Percentiles rank a stretch among this genome's conserved stretches.
Conservation (phyloP, 2,329 filamentous ascomycete genomes). For the Dissoconium aciculare region DNA sequence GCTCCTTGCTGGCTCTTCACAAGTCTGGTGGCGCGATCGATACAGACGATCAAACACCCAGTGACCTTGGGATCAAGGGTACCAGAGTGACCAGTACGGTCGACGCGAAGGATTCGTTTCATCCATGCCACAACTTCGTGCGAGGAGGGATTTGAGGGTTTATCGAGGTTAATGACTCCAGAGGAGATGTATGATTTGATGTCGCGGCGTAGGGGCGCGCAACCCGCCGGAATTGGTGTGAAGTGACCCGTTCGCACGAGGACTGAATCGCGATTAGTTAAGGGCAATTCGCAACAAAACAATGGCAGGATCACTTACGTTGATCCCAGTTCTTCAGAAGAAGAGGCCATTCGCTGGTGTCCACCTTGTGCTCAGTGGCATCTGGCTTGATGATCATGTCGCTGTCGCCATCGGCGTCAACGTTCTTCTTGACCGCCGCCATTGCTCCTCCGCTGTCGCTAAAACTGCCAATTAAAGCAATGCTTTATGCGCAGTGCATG, state of each 20-base stretch:
- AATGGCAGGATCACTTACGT: conserved; percentile 41
- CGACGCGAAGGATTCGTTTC: conserved; percentile 86
- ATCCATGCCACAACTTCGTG: conserved; percentile 99
- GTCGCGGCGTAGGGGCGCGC: conserved; percentile 80
- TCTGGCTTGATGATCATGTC: conserved; percentile 89
- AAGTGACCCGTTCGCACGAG: conserved; percentile 90
- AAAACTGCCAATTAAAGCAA: too few species aligned
- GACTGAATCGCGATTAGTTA: conserved; percentile 37
- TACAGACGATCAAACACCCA: conserved; percentile 84
- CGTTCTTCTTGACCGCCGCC: conserved; percentile 21
- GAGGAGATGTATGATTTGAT: conserved; percentile 94
- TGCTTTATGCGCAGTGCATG: too few species aligned
- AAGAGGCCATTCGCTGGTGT: conserved; percentile 84
- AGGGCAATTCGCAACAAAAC: neutral
- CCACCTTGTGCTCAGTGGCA: conserved; percentile 58
- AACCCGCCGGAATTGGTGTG: conserved; percentile 88
- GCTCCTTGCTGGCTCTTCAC: conserved; percentile 98
- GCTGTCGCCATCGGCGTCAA: conserved; percentile 35
- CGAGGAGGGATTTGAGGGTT: conserved; percentile 91
- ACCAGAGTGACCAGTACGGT: conserved; percentile 96
- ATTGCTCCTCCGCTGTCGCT: conserved; percentile 8
- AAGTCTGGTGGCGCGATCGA: conserved; percentile 90
- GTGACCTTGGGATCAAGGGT: conserved; percentile 98
- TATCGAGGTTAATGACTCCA: conserved; percentile 96
- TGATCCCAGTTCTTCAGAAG: conserved; percentile 93